These are phyloP conservation scores for Nicotiana otophora DNA, from an alignment of 257 asterid species.

Conservation along the genomic window DNA sequence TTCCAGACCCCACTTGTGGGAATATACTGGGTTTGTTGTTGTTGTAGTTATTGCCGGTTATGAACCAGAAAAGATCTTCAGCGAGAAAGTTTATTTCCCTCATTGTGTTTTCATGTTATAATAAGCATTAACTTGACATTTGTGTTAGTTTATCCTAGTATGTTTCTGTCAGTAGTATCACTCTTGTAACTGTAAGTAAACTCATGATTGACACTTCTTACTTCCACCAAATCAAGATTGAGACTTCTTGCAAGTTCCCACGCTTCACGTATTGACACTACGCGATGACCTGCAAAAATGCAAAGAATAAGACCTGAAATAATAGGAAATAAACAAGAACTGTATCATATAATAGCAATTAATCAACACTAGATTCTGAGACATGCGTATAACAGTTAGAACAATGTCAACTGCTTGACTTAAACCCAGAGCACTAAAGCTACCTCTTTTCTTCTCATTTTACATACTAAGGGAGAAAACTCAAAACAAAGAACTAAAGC, in stretches of 20 bases:
- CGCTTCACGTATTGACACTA: constrained; percentile 52
- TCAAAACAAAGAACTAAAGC: not conserved
- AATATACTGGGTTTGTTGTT: too few relatives aligned
- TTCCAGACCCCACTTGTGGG: too few relatives aligned
- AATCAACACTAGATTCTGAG: not conserved
- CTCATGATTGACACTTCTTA: constrained; percentile 13
- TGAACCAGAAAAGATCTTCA: not conserved
- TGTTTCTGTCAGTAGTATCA: not conserved
- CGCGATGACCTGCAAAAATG: constrained; percentile 48
- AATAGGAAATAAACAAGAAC: not conserved
- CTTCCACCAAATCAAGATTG: constrained; percentile 85
- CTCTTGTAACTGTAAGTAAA: not conserved
- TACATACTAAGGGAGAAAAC: not conserved
- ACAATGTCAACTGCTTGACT: not conserved
- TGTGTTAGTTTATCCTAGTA: not conserved
- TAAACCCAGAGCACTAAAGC: not conserved
- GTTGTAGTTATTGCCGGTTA: too few relatives aligned
- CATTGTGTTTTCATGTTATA: not conserved
- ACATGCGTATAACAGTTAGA: not conserved
- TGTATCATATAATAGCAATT: not conserved
- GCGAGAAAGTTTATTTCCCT: not conserved
- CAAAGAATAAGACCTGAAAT: not conserved
- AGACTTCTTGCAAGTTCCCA: constrained; percentile 47
- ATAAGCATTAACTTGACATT: not conserved
- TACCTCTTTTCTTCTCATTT: constrained; percentile 1